These are phyloP conservation scores for Tylopilus intermedius DNA, from an alignment of 768 basidiomycete genomes.

Conservation along the genomic window DNA sequence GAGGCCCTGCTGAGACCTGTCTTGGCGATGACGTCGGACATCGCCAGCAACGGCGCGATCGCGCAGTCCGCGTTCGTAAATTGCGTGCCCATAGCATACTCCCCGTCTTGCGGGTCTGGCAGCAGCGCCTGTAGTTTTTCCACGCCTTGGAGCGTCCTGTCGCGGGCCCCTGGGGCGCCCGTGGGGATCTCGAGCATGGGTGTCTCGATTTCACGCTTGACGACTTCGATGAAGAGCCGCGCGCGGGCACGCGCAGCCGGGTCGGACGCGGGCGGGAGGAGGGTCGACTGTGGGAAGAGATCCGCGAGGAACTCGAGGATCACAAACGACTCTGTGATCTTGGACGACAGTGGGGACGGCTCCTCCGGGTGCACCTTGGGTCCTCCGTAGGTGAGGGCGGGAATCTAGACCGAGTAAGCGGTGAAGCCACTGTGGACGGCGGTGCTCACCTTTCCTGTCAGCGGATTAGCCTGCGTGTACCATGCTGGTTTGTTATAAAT, in stretches of 20 bases:
- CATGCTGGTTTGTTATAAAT: slow-evolving; percentile 61
- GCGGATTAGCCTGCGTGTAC: slow-evolving; percentile 61
- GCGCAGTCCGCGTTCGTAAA: slow-evolving; percentile 61
- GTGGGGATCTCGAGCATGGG: slow-evolving; percentile 32
- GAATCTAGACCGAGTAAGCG: slow-evolving; percentile 35
- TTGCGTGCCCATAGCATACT: slow-evolving; percentile 32
- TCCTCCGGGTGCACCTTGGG: slow-evolving; percentile 44
- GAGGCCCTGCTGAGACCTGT: slow-evolving; percentile 40
- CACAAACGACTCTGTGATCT: slow-evolving; percentile 59
- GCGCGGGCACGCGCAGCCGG: slow-evolving; percentile 51
- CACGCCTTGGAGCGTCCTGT: neutral
- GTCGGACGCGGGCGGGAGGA: slow-evolving; percentile 44
- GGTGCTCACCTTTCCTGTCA: slow-evolving; percentile 47
- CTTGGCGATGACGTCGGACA: slow-evolving; percentile 37
- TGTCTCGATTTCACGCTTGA: slow-evolving; percentile 35
- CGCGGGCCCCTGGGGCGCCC: slow-evolving; percentile 1
- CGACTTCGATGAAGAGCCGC: slow-evolving; percentile 57
- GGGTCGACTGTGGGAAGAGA: slow-evolving; percentile 39
- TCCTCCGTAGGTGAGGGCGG: slow-evolving; percentile 57
- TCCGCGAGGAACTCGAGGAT: slow-evolving; percentile 66
- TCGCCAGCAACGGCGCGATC: slow-evolving; percentile 50
- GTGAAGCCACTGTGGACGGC: neutral
- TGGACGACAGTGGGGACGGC: slow-evolving; percentile 54
- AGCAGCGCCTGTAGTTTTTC: slow-evolving; percentile 8
- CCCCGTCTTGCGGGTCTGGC: slow-evolving; percentile 37